These are phyloP conservation scores for Fusarium pininemorale DNA, from an alignment of 2,329 filamentous ascomycete species.

Conservation along the genomic window DNA sequence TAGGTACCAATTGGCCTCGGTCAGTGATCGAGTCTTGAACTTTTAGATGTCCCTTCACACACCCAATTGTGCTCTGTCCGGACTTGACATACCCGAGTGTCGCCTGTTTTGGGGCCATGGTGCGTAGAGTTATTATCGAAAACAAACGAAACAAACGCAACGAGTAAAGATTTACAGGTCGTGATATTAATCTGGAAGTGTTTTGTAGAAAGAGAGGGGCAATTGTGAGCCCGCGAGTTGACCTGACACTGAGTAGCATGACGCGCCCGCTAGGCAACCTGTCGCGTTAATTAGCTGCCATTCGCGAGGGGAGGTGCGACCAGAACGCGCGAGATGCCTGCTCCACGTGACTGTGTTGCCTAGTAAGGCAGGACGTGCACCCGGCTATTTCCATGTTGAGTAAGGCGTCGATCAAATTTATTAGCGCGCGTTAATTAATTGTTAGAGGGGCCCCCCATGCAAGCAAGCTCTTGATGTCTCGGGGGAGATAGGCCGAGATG, in stretches of 20 bases:
- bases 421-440: slow-evolving; percentile 4
- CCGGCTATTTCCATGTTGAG: not conserved
- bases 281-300: slow-evolving; percentile 50
- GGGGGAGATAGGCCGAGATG: slow-evolving; percentile 28
- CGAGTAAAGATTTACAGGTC: slow-evolving; percentile 1
- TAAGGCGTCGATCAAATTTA: slow-evolving; percentile 9
- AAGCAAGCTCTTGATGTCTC: slow-evolving; percentile 15
- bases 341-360: slow-evolving; percentile 38
- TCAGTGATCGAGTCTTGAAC: slow-evolving; percentile 11
- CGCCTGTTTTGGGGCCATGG: slow-evolving; percentile 73
- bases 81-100: slow-evolving; percentile 88
- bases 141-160: slow-evolving; percentile 5
- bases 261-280: slow-evolving; percentile 51
- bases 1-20: not conserved
- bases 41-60: slow-evolving; percentile 41
- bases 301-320: slow-evolving; percentile 32
- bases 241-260: slow-evolving; percentile 42
- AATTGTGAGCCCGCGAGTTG: slow-evolving; percentile 30
- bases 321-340: slow-evolving; percentile 32
- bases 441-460: slow-evolving; percentile 9
- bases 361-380: not conserved
- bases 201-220: slow-evolving; percentile 26
- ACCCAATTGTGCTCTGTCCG: slow-evolving; percentile 79
- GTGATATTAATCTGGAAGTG: slow-evolving; percentile 11
- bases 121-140: slow-evolving; percentile 20